Evolutionary conservation across 192 early-diverging fungal genomes (phyloP), one percentile per base, ranked within the genome.

Genomic region (Geosiphon pyriformis): DNA sequence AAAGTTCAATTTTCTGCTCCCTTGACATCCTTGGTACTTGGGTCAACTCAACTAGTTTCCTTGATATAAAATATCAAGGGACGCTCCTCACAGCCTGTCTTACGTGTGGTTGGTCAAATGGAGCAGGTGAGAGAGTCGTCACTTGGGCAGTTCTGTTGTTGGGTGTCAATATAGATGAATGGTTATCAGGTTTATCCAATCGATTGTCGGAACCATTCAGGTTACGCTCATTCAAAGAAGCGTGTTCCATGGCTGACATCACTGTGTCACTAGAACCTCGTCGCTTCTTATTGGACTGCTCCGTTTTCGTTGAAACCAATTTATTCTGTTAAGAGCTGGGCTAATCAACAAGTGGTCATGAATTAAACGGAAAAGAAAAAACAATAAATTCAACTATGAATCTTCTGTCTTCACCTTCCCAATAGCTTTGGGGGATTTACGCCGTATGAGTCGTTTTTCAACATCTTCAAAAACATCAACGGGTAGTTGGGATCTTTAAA

Each of bases 391-490:
- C 0, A 11, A 50, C 23, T 15, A 65, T 26, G 30, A 26, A 25
- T 7, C 54, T 34, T 1, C 1, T 30, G 37, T 30, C 29, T n/a
- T 61, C 68, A 77, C 76, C 76, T 77, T 77, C 27, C 68, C 64
- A 48, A 15, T 27, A 27, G 76, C 71, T 30, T 77, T 77, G 15
- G 61, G 12, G 12, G 68, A 69, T 67, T 77, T 77, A 20, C 42
- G 65, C 26, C 70, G 70, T 54, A 67, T 76, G 12, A 27, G 58
- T 42, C 37, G 30, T 26, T 71, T 68, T 6, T 76, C 76, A 12
- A 56, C 76, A 25, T 70, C 76, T 7, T 80, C 79, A 53, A 69
- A 60, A 10, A 75, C 60, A 18, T 80, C 79, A 6, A 60, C 18
- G 12, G 79, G 79, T 37, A 80, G 70, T 34, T 48, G 61, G 20